Conservation (phyloP, 257 asterid species). For the Asclepias syriaca region DNA sequence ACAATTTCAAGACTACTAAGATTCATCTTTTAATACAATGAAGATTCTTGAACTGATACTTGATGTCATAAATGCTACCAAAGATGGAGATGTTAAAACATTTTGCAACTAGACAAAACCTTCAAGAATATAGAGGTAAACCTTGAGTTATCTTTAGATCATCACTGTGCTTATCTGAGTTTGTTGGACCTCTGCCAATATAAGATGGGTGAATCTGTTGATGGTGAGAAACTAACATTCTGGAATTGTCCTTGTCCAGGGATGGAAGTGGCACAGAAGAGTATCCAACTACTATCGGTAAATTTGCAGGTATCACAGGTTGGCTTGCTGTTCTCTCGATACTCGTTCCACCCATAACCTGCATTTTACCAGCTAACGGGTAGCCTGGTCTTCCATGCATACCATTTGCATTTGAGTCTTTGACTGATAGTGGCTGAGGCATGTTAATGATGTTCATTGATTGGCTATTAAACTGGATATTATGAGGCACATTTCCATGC, state of each 20-base stretch:
- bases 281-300: slow-evolving; percentile 77
- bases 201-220: slow-evolving; percentile 50
- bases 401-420: slow-evolving; percentile 43
- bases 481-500: slow-evolving; percentile 39
- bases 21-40: background rate
- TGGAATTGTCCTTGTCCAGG: slow-evolving; percentile 65
- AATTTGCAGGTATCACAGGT: slow-evolving; percentile 46
- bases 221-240: slow-evolving; percentile 45
- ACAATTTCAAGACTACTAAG: background rate
- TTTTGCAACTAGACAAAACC: background rate
- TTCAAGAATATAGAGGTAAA: slow-evolving; percentile 23
- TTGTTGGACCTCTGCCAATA: slow-evolving; percentile 43
- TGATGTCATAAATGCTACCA: background rate
- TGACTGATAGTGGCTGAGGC: slow-evolving; percentile 50
- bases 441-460: slow-evolving; percentile 42
- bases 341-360: slow-evolving; percentile 41
- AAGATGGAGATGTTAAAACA: background rate
- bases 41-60: background rate
- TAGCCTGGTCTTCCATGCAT: slow-evolving; percentile 37
- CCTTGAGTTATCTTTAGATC: slow-evolving; percentile 62
- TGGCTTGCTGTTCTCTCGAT: slow-evolving; percentile 52
- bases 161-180: slow-evolving; percentile 48
- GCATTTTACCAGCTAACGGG: slow-evolving; percentile 56
- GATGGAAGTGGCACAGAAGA: slow-evolving; percentile 69
- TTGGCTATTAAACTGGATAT: slow-evolving; percentile 46